Evolutionary conservation across 495 filamentous ascomycete species (phyloP).

Genomic region (Xylaria sp.): DNA sequence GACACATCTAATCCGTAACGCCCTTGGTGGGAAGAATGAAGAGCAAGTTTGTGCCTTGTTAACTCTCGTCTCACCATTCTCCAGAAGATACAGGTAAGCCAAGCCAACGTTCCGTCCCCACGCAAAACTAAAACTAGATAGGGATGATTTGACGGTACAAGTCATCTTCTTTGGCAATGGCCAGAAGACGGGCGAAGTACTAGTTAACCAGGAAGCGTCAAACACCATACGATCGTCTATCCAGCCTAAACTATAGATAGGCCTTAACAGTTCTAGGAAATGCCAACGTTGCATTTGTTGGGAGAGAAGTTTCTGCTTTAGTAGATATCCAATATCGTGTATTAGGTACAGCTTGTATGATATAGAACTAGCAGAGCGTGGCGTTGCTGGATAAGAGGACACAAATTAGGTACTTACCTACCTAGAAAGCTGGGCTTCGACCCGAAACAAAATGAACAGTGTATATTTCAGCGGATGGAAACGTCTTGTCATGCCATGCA

Average conservation of each 20-base stretch:
- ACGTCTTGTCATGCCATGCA: background rate
- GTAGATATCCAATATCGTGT: conserved; percentile 15
- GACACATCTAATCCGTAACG: conserved; percentile 94
- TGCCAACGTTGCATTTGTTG: background rate
- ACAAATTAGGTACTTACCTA: background rate
- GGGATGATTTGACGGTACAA: conserved; percentile 94
- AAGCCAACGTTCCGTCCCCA: background rate
- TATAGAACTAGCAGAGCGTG: conserved; percentile 28
- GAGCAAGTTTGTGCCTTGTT: conserved; percentile 95
- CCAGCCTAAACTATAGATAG: conserved; percentile 52
- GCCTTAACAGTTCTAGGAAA: background rate
- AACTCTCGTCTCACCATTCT: conserved; percentile 89
- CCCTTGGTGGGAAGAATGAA: conserved; percentile 88
- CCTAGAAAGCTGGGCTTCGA: background rate
- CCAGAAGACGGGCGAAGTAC: conserved; percentile 74
- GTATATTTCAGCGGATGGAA: background rate
- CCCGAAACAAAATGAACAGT: background rate
- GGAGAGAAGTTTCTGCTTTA: background rate
- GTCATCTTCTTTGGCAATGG: conserved; percentile 97
- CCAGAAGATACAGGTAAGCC: conserved; percentile 79
- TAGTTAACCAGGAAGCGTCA: conserved; percentile 85
- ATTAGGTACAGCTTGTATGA: conserved; percentile 18
- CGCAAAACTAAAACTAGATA: conserved; percentile 24
- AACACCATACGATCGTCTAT: conserved; percentile 62
- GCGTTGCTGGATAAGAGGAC: conserved; percentile 19